Percentiles rank a stretch among this genome's conserved stretches.
Conservation (phyloP, 768 basidiomycete genomes). For the Termitomyces sp. region DNA sequence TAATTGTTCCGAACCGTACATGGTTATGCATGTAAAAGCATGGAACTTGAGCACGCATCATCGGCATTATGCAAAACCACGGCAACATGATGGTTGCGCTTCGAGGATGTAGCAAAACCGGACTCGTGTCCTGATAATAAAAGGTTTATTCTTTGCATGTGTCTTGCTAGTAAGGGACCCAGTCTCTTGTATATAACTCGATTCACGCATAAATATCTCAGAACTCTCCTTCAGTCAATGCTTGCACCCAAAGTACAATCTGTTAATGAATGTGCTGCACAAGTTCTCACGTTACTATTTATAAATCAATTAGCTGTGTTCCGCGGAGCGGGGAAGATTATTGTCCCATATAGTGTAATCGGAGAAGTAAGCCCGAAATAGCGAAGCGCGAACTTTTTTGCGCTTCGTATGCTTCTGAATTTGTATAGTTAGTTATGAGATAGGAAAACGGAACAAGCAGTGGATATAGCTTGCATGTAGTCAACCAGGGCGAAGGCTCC, state of each 20-base stretch:
- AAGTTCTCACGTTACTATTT: conserved; percentile 53
- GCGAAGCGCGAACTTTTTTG: conserved; percentile 21
- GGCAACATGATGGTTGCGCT: neutral
- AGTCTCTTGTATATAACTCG: neutral
- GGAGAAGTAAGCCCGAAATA: neutral
- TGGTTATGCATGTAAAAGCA: neutral
- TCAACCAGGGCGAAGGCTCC: neutral
- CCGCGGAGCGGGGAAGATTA: conserved; percentile 60
- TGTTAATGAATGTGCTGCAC: conserved; percentile 52
- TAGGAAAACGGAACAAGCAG: conserved; percentile 14
- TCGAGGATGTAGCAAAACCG: neutral
- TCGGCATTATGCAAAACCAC: neutral
- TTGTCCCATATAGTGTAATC: conserved; percentile 24
- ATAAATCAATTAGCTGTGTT: conserved; percentile 50
- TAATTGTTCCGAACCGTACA: neutral
- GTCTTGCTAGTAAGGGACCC: conserved; percentile 1
- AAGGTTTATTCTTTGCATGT: neutral
- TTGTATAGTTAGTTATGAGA: conserved; percentile 32
- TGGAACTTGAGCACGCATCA: neutral
- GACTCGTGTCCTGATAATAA: neutral
- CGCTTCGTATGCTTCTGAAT: conserved; percentile 45
- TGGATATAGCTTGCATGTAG: neutral
- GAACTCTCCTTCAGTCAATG: neutral
- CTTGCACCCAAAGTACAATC: neutral
- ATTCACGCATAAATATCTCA: neutral